A percentile compares a stretch with the other conserved stretches of the same genome.
phyloP scores from a whole-genome alignment of 192 early-diverging fungal genomes.

The Oehlia diaphana region DNA sequence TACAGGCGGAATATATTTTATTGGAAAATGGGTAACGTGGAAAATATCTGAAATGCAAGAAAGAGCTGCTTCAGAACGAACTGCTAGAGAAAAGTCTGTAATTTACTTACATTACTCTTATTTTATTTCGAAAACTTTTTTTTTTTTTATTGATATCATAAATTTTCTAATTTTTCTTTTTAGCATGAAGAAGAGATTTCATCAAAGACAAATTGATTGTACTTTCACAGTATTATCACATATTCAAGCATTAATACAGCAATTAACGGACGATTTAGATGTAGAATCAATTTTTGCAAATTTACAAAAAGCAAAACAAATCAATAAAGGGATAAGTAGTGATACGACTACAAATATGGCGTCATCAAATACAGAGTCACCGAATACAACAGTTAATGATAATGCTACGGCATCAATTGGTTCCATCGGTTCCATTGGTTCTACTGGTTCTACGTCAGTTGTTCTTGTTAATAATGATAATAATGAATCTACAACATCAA shows the following conservation, averaged over 20 bases:
- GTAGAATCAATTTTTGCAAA: slow-evolving; percentile 73
- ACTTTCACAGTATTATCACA: slow-evolving; percentile 81
- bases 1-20: slow-evolving; percentile 70
- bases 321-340: neutral
- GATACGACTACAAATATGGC: neutral
- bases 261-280: slow-evolving; percentile 74
- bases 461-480: slow-evolving; percentile 30
- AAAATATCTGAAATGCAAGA: slow-evolving; percentile 76
- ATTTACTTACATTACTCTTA: slow-evolving; percentile 23
- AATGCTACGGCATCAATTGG: neutral
- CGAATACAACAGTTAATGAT: neutral
- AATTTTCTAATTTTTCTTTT: neutral
- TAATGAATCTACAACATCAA: slow-evolving; percentile 4
- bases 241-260: slow-evolving; percentile 77
- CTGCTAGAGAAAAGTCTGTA: slow-evolving; percentile 71
- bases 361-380: neutral
- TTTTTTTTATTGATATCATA: slow-evolving; percentile 12
- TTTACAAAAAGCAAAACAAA: slow-evolving; percentile 55
- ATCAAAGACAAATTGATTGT: slow-evolving; percentile 94
- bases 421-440: too few relatives aligned
- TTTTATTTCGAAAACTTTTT: slow-evolving; percentile 8
- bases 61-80: slow-evolving; percentile 61
- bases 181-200: slow-evolving; percentile 85
- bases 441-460: neutral
- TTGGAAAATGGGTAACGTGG: slow-evolving; percentile 69